phyloP scores from a whole-genome alignment of 805 yeast genomes.

The Spathaspora gorwiae region DNA sequence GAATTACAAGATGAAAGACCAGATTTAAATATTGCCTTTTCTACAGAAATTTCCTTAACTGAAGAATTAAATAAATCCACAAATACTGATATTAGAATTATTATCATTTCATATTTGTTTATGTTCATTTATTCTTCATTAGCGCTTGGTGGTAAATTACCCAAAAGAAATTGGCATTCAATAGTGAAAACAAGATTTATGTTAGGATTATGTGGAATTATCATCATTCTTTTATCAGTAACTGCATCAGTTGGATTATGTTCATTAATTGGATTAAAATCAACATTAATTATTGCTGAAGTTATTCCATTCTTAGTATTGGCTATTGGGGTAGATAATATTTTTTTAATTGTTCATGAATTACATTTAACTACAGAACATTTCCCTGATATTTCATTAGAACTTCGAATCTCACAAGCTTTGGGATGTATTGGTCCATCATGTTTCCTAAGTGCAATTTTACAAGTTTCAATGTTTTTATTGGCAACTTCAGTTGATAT shows the following conservation, averaged over 20 bases:
- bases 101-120: constrained; percentile 67
- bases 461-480: constrained; percentile 76
- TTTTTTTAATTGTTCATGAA: constrained; percentile 81
- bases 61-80: constrained; percentile 80
- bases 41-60: constrained; percentile 78
- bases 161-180: constrained; percentile 26
- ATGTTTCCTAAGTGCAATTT: constrained; percentile 67
- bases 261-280: constrained; percentile 69
- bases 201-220: constrained; percentile 79
- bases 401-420: constrained; percentile 58
- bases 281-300: constrained; percentile 91
- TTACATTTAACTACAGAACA: constrained; percentile 50
- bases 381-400: constrained; percentile 38
- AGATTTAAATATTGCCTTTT: constrained; percentile 59
- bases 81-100: constrained; percentile 69
- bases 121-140: constrained; percentile 89
- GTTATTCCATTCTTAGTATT: constrained; percentile 90
- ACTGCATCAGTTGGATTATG: constrained; percentile 78
- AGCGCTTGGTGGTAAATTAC: constrained; percentile 64
- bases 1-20: constrained; percentile 37
- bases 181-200: constrained; percentile 58
- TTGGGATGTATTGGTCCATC: constrained; percentile 82
- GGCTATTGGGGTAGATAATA: constrained; percentile 96
- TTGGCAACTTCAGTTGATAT: constrained; percentile 78
- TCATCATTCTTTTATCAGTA: constrained; percentile 78